Base-by-base conservation (phyloP, 2,329 filamentous ascomycete species). In the Aspergillus phoenicis region DNA sequence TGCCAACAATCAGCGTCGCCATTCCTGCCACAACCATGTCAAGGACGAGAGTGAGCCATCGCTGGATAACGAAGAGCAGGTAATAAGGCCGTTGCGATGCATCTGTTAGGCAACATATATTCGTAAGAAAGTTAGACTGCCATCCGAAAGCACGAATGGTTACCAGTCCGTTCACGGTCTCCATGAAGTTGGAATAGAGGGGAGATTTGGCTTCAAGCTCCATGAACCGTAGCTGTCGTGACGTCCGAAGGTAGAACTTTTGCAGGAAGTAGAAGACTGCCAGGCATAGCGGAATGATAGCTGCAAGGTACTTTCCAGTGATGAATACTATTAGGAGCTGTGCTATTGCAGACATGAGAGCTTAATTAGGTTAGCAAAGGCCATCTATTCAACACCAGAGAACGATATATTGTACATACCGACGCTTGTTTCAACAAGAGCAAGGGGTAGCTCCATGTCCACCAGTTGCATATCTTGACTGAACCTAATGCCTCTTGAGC, bases 171-270 rank as follows among this genome's bases (percentile, higher is more conserved):
- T 76, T 71, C 0, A 84, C 64, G 0, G 81, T 82, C 57, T 86
- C 84, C 5, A 78, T 74, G 63, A 85, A 84, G 43, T 84, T 80
- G 0, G 81, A 80, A 64, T 82, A 83, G 0, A 85, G 72, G 0
- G 81, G 81, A 1, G 78, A 76, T 57, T 83, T 83, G 4, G 79
- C 73, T 67, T 85, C 83, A 0, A 85, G 74, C 65, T 86, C 84
- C 13, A 86, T 72, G 33, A 84, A 77, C 57, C 84, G 78, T 6
- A 83, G 66, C 61, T 82, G 80, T 3, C 80, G 75, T 0, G 79
- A 80, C 1, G 78, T 87, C 0, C 82, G 77, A 0, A 88, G 76
- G 62, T 87, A 87, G 52, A 85, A 81, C 49, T 74, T 80, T 61
- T 86, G 84, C 0, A 87, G 65, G 1, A 75, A 58, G 48, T 79